phyloP scores from a whole-genome alignment of 108 stramenopile species.

The Fragilaria radians region DNA sequence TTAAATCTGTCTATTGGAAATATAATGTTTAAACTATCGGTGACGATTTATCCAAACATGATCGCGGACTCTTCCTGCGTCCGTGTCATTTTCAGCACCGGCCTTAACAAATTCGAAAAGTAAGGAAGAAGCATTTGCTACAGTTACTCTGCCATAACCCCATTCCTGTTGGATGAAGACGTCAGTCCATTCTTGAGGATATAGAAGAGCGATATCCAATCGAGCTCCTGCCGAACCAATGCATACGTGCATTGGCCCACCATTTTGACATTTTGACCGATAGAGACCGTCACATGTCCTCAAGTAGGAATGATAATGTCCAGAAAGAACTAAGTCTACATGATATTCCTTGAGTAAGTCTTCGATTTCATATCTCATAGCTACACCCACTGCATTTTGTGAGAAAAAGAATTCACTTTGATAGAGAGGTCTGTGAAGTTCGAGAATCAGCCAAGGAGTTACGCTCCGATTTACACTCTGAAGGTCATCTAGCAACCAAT shows the following conservation, averaged over 20 bases:
- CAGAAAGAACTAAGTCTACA: slow-evolving; percentile 69
- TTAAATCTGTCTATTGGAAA: too few species aligned
- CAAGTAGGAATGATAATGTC: slow-evolving; percentile 75
- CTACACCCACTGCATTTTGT: slow-evolving; percentile 34
- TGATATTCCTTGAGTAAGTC: slow-evolving; percentile 43
- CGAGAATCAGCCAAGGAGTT: slow-evolving; percentile 82
- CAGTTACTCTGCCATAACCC: slow-evolving; percentile 47
- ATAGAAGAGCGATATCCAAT: slow-evolving; percentile 17
- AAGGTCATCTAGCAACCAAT: slow-evolving; percentile 53
- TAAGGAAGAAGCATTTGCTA: slow-evolving; percentile 36
- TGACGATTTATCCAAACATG: slow-evolving; percentile 24
- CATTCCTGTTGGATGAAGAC: slow-evolving; percentile 17
- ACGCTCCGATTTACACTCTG: slow-evolving; percentile 38
- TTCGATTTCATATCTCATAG: slow-evolving; percentile 62
- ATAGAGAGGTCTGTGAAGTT: slow-evolving; percentile 79
- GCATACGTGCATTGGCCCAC: slow-evolving; percentile 56
- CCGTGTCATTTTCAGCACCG: slow-evolving; percentile 9
- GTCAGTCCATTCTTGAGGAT: slow-evolving; percentile 34
- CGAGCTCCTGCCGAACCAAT: slow-evolving; percentile 37
- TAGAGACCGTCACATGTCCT: slow-evolving; percentile 64
- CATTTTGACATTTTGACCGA: slow-evolving; percentile 29
- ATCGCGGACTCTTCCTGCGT: slow-evolving; percentile 23
- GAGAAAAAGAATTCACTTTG: slow-evolving; percentile 19
- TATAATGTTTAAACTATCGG: too few species aligned
- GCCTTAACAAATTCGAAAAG: slow-evolving; percentile 40